phyloP scores from a whole-genome alignment of 148 eudicot genomes.

The Vaccinium macrocarpon region DNA sequence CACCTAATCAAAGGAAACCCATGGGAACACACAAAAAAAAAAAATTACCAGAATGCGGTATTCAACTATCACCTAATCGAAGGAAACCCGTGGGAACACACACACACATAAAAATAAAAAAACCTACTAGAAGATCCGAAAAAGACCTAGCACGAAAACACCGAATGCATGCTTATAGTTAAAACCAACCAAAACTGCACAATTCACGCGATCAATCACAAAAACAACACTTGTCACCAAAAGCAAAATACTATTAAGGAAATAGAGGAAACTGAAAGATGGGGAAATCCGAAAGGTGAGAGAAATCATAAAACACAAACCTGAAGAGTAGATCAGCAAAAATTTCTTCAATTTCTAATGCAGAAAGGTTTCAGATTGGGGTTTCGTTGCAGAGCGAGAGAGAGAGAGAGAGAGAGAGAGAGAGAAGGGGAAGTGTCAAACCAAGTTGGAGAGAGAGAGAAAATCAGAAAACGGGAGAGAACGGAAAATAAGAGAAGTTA shows the following conservation, averaged over 20 bases:
- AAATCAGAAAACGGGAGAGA: too few species aligned
- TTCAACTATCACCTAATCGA: neutral
- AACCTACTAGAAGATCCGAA: neutral
- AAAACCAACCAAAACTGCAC: neutral
- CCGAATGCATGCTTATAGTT: neutral
- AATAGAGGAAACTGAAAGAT: too few species aligned
- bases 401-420: neutral
- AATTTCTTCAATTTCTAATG: neutral
- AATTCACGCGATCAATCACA: neutral
- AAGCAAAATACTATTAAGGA: too few species aligned
- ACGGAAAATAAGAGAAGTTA: too few species aligned
- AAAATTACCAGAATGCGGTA: too few species aligned
- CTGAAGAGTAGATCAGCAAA: neutral
- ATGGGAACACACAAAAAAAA: too few species aligned
- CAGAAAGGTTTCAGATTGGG: neutral
- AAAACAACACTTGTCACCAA: too few species aligned
- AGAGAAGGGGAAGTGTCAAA: neutral
- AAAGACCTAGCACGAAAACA: neutral
- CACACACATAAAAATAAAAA: neutral
- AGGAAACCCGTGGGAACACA: too few species aligned
- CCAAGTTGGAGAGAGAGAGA: too few species aligned
- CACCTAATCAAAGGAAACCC: too few species aligned
- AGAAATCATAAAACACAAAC: too few species aligned
- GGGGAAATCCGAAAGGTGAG: too few species aligned
- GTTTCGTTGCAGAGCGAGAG: neutral